These are phyloP conservation scores for Lasiosphaeria miniovina DNA, from an alignment of 495 filamentous ascomycete species.

Conservation along the genomic window DNA sequence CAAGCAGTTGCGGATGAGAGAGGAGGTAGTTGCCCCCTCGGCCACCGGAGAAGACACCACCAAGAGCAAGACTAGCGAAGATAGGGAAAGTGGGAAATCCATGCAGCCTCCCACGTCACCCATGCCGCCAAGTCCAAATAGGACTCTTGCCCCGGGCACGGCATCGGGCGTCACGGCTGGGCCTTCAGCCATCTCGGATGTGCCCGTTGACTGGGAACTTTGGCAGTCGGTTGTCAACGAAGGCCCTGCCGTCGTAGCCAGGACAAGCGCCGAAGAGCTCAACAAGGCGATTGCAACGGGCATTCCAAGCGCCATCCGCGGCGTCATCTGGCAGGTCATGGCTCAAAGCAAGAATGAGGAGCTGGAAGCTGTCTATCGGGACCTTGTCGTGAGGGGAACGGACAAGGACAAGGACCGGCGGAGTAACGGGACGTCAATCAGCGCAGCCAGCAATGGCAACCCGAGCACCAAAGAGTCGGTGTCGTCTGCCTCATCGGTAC, in stretches of 20 bases:
- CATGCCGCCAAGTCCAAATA: conserved; percentile 47
- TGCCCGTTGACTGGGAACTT: conserved; percentile 89
- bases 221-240: conserved; percentile 96
- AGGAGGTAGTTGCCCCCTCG: conserved; percentile 62
- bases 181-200: conserved; percentile 62
- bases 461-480: conserved; percentile 57
- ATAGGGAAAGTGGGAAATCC: conserved; percentile 24
- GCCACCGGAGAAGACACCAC: conserved; percentile 47
- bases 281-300: conserved; percentile 88
- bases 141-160: conserved; percentile 73
- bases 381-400: conserved; percentile 75
- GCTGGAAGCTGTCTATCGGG: conserved; percentile 81
- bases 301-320: conserved; percentile 90
- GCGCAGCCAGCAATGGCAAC: conserved; percentile 36
- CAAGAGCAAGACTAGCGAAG: conserved; percentile 31
- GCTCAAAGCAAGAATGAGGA: conserved; percentile 91
- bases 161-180: conserved; percentile 72
- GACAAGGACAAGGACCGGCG: conserved; percentile 70
- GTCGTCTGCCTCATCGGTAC: conserved; percentile 81
- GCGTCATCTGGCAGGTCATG: conserved; percentile 96
- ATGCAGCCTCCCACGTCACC: conserved; percentile 47
- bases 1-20: conserved; percentile 75
- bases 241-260: conserved; percentile 79
- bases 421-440: conserved; percentile 46
- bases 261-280: conserved; percentile 81